Evolutionary conservation across 345 rosid genomes (phyloP), one percentile per base, ranked within the genome.

Genomic region (Boechera retrofracta): DNA sequence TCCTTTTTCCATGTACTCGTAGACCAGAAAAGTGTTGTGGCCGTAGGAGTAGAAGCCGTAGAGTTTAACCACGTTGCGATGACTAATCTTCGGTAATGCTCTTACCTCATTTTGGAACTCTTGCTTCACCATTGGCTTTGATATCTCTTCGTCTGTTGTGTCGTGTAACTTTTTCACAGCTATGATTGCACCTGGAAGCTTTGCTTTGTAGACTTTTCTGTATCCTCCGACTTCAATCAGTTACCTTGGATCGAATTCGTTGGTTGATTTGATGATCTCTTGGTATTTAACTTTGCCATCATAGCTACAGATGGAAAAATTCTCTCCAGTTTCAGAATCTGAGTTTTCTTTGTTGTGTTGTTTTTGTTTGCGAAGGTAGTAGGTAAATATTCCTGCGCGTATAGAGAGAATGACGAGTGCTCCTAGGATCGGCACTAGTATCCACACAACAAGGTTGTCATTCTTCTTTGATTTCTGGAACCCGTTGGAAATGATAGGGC

Each of bases 61-160:
- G 47, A 84, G 67, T 47, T 84, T 84, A 38, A 84, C 82, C 2
- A 84, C 65, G 39, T 84, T 82, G 13, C 82, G 57, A 36, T 84
- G 81, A 15, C 80, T 71, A 18, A 84, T 77, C 26, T 77, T 65
- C 1, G 83, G 68, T 29, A 82, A 51, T 0, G 82, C 62, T 32
- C 28, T 76, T 12, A 82, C 79, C 16, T 84, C 85, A 26, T 73
- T 67, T 29, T 74, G 9, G 39, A 82, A 82, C 41, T 12, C 75
- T 64, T 67, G 71, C 36, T 67, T 66, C 55, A 55, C 62, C 32
- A 16, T 35, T 26, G 70, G 73, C 31, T 63, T 64, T 3, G 74
- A 51, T 35, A 49, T 52, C 15, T 73, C 79, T 18, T 24, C 21
- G n/a, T 75, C 74, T 6, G 53, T 63, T 0, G 49, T 45, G 7